A percentile compares a stretch with the other conserved stretches of the same genome.
phyloP scores from a whole-genome alignment of 371 early-diverging fungal genomes.

The Apophysomyces sp. region DNA sequence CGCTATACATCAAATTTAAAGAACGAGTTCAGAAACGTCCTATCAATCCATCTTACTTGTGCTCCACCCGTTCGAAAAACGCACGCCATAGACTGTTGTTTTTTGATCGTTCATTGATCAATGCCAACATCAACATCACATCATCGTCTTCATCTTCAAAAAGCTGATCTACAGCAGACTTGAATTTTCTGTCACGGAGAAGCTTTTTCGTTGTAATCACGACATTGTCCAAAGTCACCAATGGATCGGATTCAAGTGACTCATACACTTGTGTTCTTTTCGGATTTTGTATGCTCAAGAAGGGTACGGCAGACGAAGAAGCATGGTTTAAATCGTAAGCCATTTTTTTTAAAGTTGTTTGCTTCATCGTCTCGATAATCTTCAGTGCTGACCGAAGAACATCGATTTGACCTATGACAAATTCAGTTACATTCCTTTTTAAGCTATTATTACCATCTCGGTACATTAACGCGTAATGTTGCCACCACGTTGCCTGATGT shows the following conservation, averaged over 20 bases:
- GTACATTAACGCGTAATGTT: conserved; percentile 50
- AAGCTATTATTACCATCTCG: conserved; percentile 38
- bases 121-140: conserved; percentile 40
- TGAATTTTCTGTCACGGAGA: conserved; percentile 23
- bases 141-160: conserved; percentile 53
- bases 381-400: conserved; percentile 17
- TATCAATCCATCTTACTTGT: not conserved
- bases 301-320: conserved; percentile 27
- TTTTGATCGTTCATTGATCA: conserved; percentile 37
- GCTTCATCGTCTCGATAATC: conserved; percentile 25
- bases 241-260: not conserved
- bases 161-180: conserved; percentile 16
- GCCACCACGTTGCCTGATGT: conserved; percentile 23
- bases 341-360: conserved; percentile 23
- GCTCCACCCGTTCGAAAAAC: conserved; percentile 22
- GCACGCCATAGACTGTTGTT: conserved; percentile 22
- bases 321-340: conserved; percentile 14
- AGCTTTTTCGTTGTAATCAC: conserved; percentile 28
- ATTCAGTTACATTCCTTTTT: not conserved
- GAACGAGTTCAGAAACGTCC: too few species aligned
- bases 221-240: conserved; percentile 19
- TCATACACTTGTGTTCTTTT: not conserved
- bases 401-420: conserved; percentile 28
- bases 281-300: conserved; percentile 31
- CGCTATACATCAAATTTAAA: not conserved